Evolutionary conservation across 1,284 basidiomycete species (phyloP).

Genomic region (Phlebopus sp.): DNA sequence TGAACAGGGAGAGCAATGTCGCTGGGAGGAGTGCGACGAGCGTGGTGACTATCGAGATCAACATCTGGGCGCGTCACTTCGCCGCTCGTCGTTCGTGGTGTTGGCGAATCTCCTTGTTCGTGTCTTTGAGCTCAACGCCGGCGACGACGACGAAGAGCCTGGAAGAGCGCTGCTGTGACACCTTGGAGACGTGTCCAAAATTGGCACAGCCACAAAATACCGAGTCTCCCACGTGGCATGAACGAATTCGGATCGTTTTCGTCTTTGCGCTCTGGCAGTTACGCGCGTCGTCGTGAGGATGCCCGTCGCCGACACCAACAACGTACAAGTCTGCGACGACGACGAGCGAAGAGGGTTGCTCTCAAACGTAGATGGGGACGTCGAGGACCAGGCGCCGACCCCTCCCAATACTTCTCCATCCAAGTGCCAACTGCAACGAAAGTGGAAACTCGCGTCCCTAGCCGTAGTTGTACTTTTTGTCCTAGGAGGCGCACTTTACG

Average conservation of each 20-base stretch:
- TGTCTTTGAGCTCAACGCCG: too few relatives aligned
- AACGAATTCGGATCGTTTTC: constrained; percentile 3
- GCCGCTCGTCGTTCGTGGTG: not conserved
- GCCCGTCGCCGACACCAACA: not conserved
- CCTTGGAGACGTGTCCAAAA: not conserved
- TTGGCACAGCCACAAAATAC: constrained; percentile 23
- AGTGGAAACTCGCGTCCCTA: constrained; percentile 12
- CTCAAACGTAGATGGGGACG: constrained; percentile 6
- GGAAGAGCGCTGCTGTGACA: too few relatives aligned
- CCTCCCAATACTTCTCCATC: not conserved
- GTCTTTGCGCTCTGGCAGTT: not conserved
- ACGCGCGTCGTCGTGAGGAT: too few relatives aligned
- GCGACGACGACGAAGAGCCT: not conserved
- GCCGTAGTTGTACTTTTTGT: constrained; percentile 15
- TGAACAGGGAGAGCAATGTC: too few relatives aligned
- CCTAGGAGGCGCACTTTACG: constrained; percentile 12
- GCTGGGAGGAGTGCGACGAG: constrained; percentile 16
- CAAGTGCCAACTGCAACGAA: not conserved
- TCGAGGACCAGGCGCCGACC: constrained; percentile 1
- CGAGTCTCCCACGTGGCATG: constrained; percentile 1
- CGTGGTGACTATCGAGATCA: not conserved
- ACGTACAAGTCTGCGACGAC: not conserved
- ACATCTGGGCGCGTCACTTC: not conserved
- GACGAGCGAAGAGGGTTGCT: constrained; percentile 10
- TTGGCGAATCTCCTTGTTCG: too few relatives aligned